Evolutionary conservation across 129 eudicot genomes (phyloP), one percentile per base, ranked within the genome.

Genomic region (Pittosporum tobira): DNA sequence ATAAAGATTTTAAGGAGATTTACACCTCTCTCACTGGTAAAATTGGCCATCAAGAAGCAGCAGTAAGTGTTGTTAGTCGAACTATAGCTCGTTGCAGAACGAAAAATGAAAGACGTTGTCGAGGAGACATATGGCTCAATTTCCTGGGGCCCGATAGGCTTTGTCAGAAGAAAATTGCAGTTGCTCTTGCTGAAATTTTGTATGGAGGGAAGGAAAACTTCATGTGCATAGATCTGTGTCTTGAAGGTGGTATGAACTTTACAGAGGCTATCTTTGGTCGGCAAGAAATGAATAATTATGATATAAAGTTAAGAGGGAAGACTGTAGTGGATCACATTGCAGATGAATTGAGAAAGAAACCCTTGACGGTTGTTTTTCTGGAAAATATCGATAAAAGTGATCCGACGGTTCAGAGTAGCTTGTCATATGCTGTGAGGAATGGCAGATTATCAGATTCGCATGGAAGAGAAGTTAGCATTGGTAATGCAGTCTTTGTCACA

Each of bases 351-450:
- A 64, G 72, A 48, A 83, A 77, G 76, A 86, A 67, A 64, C 99
- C 84, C 1, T 66, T 61, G 50, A 78, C 88, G 7, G 73, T 91
- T 62, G 85, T 91, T 10, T 77, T 73, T 44, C 82, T 91, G 62
- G 99, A 91, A 61, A 81, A 81, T 58, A 61, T 79, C 0, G 90
- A 83, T 10, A 58, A 50, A 62, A 89, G 96, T 28, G 96, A 86
- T 78, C 31, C 56, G 5, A 67, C 71, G 51, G 73, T 78, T 44
- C 96, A 76, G 61, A 75, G 64, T 25, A 83, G 82, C 68, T 64
- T 91, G 72, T 78, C 73, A 10, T 71, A 61, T 36, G 99, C 99
- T 40, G 67, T 73, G 28, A 79, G 56, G 48, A 74, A 73, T 0
- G 94, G 99, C 48, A 66, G 77, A 59, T 81, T 86, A 54, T 64